These are phyloP conservation scores for Dendrobium chrysotoxum DNA, from an alignment of 106 monocot genomes.

Conservation along the genomic window DNA sequence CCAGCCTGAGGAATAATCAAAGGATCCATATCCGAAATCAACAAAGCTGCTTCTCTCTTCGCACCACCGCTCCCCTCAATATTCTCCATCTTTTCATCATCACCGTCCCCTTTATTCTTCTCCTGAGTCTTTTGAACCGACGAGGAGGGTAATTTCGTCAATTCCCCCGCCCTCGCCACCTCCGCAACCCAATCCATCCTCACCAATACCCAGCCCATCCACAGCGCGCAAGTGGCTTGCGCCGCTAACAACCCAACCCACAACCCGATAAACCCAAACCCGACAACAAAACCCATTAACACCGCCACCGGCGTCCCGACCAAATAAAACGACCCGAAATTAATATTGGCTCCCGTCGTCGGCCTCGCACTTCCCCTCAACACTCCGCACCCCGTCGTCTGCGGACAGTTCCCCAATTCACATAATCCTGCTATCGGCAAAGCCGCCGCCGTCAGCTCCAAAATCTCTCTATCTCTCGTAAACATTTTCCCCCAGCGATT, in stretches of 20 bases:
- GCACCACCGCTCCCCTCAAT: slow-evolving; percentile 2
- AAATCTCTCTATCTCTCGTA: slow-evolving; percentile 58
- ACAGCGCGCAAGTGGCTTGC: slow-evolving; percentile 52
- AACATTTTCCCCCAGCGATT: slow-evolving; percentile 71
- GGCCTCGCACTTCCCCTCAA: slow-evolving; percentile 83
- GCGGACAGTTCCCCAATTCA: slow-evolving; percentile 95
- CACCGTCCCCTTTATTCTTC: not conserved
- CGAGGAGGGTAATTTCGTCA: slow-evolving; percentile 21
- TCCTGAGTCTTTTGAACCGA: not conserved
- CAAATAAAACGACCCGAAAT: slow-evolving; percentile 77
- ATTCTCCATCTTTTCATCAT: not conserved
- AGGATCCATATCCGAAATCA: slow-evolving; percentile 24
- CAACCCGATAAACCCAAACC: slow-evolving; percentile 74
- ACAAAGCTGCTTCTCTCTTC: slow-evolving; percentile 9
- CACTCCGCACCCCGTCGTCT: slow-evolving; percentile 87
- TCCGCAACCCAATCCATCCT: slow-evolving; percentile 62
- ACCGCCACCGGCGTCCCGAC: slow-evolving; percentile 76
- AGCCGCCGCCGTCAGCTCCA: slow-evolving; percentile 64
- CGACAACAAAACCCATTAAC: slow-evolving; percentile 35
- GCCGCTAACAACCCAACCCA: slow-evolving; percentile 82
- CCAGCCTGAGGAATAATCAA: slow-evolving; percentile 9
- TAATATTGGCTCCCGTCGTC: slow-evolving; percentile 61
- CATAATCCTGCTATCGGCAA: slow-evolving; percentile 87
- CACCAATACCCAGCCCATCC: slow-evolving; percentile 41
- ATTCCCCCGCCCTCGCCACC: slow-evolving; percentile 41